Evolutionary conservation across 2,329 filamentous ascomycete genomes (phyloP), one percentile per base, ranked within the genome.

Genomic region (Aspergillaceae sp.): DNA sequence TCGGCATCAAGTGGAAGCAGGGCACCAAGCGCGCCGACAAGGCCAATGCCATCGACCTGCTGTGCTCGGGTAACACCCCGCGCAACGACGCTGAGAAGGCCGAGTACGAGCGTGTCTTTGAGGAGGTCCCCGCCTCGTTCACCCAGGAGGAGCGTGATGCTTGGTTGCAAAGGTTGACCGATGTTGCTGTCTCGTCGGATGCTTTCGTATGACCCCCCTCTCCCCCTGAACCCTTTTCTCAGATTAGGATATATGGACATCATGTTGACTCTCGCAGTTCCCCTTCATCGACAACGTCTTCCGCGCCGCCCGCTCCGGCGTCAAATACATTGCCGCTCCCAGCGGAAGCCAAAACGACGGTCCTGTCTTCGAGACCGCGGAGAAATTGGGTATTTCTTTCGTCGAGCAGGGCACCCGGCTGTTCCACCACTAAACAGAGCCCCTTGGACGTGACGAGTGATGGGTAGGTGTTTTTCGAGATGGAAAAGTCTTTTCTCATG

Each of bases 251-350:
- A 19, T 19, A 6, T 19, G 11, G 11, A 32, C 7, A 42, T 33
- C 40, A 41, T 41, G 28, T 26, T 34, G 6, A 34, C 19, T 11
- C 7, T 11, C 35, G 19, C 44, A 61, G 86, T 98, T 98, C 81
- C 92, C 92, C 56, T 98, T 98, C 73, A 87, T 88, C 62, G 92
- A 98, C 76, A 98, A 98, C 61, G 86, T 98, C 55, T 96, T 94
- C 80, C 83, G 92, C 56, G 87, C 89, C 43, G 82, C 81, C 51
- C 80, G 88, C 60, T 94, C 88, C 26, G 92, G 92, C 42, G 89
- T 82, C 63, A 97, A 94, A 75, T 98, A 95, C 74, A 87, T 97
- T 61, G 91, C 92, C 45, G 91, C 91, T 35, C 92, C 92, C 7
- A 86, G 81, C 43, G 92, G 92, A 48, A 95, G 69, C 56, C 70